Evolutionary conservation across 176 grass and related monocot genomes (phyloP), one percentile per base, ranked within the genome.

Genomic region (Triticum turgidum): DNA sequence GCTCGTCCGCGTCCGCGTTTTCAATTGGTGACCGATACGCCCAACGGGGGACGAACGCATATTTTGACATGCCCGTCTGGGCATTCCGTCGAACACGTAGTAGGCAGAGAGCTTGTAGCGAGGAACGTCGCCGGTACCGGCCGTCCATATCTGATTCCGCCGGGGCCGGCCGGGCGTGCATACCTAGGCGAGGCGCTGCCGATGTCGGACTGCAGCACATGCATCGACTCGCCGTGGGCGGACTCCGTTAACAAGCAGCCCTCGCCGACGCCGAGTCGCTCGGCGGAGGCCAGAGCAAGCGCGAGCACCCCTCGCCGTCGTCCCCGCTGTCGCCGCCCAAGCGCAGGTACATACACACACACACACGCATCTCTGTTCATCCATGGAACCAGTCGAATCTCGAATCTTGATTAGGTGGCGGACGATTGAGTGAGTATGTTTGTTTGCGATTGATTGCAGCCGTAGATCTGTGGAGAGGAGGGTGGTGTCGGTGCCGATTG

Each of bases 401-500:
- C 51, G 29, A 30, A 30, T 30, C 29, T 30, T 30, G 29, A 30
- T 30, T 30, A 30, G 29, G 29, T 30, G 29, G 29, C 29, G 29
- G 29, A 21, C 18, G 18, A 70, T 37, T 70, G 34, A 4, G 7
- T 38, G 29, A 30, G 29, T 30, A 0, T 81, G 21, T 13, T 25
- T 62, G 34, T 35, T 54, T 14, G 15, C 80, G 20, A 29, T 66
- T 21, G 20, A 0, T 59, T 59, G 58, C 87, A 99, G 94, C 89
- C 94, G 94, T 83, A 93, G 92, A 85, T 86, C 87, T 52, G 94
- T 94, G 76, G 88, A 99, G 89, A 99, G 97, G 94, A 84, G 92
- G 62, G 92, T 94, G 14, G 89, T 99, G 85, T 90, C 90, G 61
- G 90, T 99, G 72, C 97, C 94, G 61, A 91, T 96, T 59, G 62